Conservation (phyloP, 495 filamentous ascomycete genomes). For the Penicillium daleae region DNA sequence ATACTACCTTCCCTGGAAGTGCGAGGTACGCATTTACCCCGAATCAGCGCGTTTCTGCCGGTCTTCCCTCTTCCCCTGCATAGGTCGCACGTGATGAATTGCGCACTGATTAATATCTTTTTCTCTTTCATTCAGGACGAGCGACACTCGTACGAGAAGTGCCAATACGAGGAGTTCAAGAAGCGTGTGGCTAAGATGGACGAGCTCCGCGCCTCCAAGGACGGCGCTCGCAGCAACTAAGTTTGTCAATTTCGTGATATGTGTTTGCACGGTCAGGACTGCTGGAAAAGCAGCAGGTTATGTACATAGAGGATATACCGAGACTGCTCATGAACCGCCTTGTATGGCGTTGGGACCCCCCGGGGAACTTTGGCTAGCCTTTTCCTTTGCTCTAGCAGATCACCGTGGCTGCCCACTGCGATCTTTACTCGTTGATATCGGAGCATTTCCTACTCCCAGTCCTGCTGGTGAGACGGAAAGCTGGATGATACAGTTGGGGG, state of each 20-base stretch:
- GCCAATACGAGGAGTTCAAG: slow-evolving; percentile 99
- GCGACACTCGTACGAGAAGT: slow-evolving; percentile 97
- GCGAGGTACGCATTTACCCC: slow-evolving; percentile 67
- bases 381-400: background rate
- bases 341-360: slow-evolving; percentile 39
- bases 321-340: slow-evolving; percentile 47
- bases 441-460: background rate
- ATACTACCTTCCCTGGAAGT: slow-evolving; percentile 97
- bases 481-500: background rate
- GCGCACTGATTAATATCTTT: background rate
- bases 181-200: slow-evolving; percentile 98
- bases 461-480: background rate
- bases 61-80: background rate
- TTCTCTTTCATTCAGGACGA: slow-evolving; percentile 64
- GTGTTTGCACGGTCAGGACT: slow-evolving; percentile 27
- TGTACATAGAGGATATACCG: slow-evolving; percentile 52
- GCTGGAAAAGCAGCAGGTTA: slow-evolving; percentile 39
- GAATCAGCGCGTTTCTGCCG: background rate
- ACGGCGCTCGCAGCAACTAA: slow-evolving; percentile 86
- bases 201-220: slow-evolving; percentile 87
- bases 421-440: background rate
- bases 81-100: background rate
- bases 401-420: background rate
- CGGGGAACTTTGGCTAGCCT: background rate
- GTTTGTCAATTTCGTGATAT: slow-evolving; percentile 14